Conservation (phyloP, 2,329 filamentous ascomycete genomes). For the Colletotrichum liaoningense region DNA sequence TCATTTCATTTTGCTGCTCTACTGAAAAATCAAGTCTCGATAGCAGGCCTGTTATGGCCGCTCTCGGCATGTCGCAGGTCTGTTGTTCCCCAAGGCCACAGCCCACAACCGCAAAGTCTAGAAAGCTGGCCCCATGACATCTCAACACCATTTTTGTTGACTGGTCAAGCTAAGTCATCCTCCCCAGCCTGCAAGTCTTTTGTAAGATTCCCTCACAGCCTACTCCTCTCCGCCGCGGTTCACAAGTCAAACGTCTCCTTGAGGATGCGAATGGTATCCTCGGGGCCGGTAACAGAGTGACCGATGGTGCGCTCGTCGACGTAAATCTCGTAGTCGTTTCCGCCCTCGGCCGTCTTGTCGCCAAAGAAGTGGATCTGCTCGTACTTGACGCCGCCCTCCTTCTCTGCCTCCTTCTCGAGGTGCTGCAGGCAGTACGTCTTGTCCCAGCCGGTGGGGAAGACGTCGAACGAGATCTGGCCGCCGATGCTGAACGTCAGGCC, state of each 20-base stretch:
- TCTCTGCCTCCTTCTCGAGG: slow-evolving; percentile 81
- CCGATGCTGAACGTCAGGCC: slow-evolving; percentile 95
- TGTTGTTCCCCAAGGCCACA: background rate
- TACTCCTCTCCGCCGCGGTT: slow-evolving; percentile 26
- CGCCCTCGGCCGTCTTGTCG: slow-evolving; percentile 91
- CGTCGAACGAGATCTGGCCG: slow-evolving; percentile 97
- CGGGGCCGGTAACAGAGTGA: slow-evolving; percentile 83
- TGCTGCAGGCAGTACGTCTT: slow-evolving; percentile 97
- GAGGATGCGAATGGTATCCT: slow-evolving; percentile 83
- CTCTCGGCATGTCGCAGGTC: background rate
- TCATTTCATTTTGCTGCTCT: slow-evolving; percentile 4
- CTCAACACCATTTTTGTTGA: background rate
- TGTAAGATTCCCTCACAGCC: slow-evolving; percentile 5
- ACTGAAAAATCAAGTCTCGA: background rate
- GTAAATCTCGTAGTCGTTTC: slow-evolving; percentile 97
- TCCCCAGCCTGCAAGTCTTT: background rate
- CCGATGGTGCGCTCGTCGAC: slow-evolving; percentile 83
- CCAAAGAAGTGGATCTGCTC: slow-evolving; percentile 97
- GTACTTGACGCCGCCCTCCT: slow-evolving; percentile 79
- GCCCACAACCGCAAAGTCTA: background rate
- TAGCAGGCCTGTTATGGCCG: background rate
- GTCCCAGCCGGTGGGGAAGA: slow-evolving; percentile 97
- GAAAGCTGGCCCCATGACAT: background rate
- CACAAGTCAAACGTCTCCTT: slow-evolving; percentile 83
- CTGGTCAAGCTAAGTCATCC: background rate